Conservation (phyloP, 495 filamentous ascomycete species). For the Annulohypoxylon maeteangense region DNA sequence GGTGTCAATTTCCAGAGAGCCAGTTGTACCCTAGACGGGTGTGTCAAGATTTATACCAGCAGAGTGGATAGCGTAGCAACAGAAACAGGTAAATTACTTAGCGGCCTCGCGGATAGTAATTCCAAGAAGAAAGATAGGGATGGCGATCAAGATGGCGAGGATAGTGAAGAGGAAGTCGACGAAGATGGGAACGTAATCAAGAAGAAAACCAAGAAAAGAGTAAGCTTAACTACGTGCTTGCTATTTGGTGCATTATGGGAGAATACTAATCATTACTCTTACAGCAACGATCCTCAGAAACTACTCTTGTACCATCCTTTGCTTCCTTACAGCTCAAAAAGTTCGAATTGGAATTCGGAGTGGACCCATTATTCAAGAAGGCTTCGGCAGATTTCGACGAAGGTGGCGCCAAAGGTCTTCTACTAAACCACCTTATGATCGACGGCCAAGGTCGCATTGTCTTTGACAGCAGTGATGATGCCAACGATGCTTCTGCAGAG, state of each 20-base stretch:
- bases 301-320: slow-evolving; percentile 89
- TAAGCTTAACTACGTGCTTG: slow-evolving; percentile 17
- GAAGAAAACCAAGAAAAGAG: slow-evolving; percentile 75
- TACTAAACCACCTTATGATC: slow-evolving; percentile 95
- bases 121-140: slow-evolving; percentile 74
- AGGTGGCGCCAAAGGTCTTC: slow-evolving; percentile 93
- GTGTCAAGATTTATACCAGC: slow-evolving; percentile 99
- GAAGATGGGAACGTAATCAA: slow-evolving; percentile 79
- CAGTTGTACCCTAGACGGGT: slow-evolving; percentile 97
- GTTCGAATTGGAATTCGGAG: slow-evolving; percentile 95
- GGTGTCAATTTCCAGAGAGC: slow-evolving; percentile 99
- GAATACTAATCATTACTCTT: slow-evolving; percentile 14
- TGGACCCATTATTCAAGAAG: slow-evolving; percentile 98
- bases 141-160: slow-evolving; percentile 74
- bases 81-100: slow-evolving; percentile 94
- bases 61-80: slow-evolving; percentile 98
- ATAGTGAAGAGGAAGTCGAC: slow-evolving; percentile 80
- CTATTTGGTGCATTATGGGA: background rate
- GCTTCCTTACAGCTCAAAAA: slow-evolving; percentile 92
- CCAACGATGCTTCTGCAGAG: slow-evolving; percentile 67
- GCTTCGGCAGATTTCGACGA: slow-evolving; percentile 98
- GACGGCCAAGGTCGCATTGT: slow-evolving; percentile 92
- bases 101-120: slow-evolving; percentile 91
- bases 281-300: slow-evolving; percentile 83
- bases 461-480: slow-evolving; percentile 97